Evolutionary conservation across 2,329 filamentous ascomycete genomes (phyloP), one percentile per base, ranked within the genome.

Genomic region (Daldinia eschscholtzii): DNA sequence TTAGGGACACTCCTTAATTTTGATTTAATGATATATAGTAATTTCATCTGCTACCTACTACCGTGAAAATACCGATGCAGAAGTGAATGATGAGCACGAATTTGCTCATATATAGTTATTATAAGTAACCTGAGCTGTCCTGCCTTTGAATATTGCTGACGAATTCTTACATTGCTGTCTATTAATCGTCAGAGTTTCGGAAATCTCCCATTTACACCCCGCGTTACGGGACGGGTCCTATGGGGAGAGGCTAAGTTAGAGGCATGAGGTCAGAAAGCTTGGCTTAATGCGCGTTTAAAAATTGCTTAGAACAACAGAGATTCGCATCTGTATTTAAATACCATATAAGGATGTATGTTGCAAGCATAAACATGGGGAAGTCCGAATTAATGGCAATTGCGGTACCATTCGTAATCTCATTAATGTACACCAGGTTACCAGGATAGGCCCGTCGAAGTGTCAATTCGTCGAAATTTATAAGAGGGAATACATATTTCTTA

Each of bases 321-420:
- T 39, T 12, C 35, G 13, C 13, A 4, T 15, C 35, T 39, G 35
- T 39, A 39, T 39, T 39, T 39, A 39, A 39, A 39, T 39, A 52
- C 46, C 5, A 33, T 52, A 52, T 33, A 18, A 5, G 37, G 20
- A 44, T 39, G 13, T 57, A 57, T 57, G 9, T 44, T 42, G 10
- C 55, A 41, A 57, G 13, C 5, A 20, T 4, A 12, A 6, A 12
- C n/a, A 26, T 57, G 55, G 55, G 55, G 55, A 57, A 57, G 55
- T 57, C 55, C 55, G 55, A 30, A 18, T 18, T 10, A 52, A 3
- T 52, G 10, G 13, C 26, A 18, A 6, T 12, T 18, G n/a, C 6
- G 13, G 46, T 15, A 33, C 1, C 15, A 33, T 33, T 52, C 46
- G 46, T 52, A 52, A 52, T 33, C 46, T 33, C 15, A 3, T 18